These are phyloP conservation scores for Syzygium grande DNA, from an alignment of 345 rosid species.

Conservation along the genomic window DNA sequence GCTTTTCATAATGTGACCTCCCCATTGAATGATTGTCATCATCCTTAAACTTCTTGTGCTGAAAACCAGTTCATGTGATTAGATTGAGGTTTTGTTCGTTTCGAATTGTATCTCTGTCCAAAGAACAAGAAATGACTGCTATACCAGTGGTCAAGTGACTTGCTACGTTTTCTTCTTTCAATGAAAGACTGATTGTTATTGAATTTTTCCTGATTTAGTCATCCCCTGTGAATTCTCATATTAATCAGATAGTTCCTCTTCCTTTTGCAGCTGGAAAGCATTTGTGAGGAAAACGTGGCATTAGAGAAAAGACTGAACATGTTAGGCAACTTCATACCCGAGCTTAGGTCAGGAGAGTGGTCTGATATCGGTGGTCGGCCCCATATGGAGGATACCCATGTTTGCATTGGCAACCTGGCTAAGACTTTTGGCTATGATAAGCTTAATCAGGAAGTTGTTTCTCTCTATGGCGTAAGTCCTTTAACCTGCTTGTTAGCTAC, in stretches of 20 bases:
- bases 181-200: neutral
- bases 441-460: conserved; percentile 27
- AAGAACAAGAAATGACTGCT: neutral
- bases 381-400: conserved; percentile 74
- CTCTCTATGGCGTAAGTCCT: conserved; percentile 69
- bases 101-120: neutral
- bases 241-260: neutral
- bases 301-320: conserved; percentile 21
- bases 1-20: neutral
- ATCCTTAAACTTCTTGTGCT: neutral
- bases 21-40: neutral
- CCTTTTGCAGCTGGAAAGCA: conserved; percentile 47
- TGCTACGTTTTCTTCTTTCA: neutral
- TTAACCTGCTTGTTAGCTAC: neutral
- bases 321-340: conserved; percentile 32
- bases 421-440: conserved; percentile 30
- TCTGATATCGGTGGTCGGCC: conserved; percentile 56
- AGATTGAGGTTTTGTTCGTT: neutral
- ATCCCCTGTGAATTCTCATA: neutral
- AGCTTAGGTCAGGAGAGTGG: conserved; percentile 74
- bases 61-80: neutral
- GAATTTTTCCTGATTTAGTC: neutral
- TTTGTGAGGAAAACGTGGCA: conserved; percentile 37
- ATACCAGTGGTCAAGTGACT: neutral
- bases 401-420: conserved; percentile 68